Percentiles rank a stretch among this genome's conserved stretches.
These are phyloP conservation scores for Pelargonium cotyledonis DNA, from an alignment of 441 rosid species.

Conservation along the genomic window DNA sequence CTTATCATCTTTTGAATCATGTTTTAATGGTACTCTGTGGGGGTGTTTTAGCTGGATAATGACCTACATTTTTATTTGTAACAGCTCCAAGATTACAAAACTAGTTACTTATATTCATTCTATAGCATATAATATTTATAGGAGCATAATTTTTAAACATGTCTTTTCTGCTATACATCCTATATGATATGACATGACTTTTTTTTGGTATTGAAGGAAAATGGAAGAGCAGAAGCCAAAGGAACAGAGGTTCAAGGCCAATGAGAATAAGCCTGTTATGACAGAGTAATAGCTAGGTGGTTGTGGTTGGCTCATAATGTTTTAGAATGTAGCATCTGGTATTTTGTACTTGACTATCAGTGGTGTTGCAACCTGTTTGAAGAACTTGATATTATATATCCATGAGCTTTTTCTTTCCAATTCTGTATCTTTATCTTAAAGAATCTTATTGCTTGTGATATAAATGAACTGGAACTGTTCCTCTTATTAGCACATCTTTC, in stretches of 20 bases:
- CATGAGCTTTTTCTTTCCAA: too few species aligned
- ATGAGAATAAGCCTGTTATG: conserved; percentile 93
- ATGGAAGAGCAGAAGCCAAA: conserved; percentile 88
- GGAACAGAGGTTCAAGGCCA: conserved; percentile 85
- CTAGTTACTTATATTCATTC: background rate
- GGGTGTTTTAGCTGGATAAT: background rate
- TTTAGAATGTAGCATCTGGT: background rate
- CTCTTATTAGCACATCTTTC: background rate
- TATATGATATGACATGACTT: background rate
- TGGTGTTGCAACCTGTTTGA: background rate
- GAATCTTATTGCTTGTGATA: too few species aligned
- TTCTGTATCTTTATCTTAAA: too few species aligned
- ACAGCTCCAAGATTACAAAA: background rate
- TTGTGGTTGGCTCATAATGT: conserved; percentile 5
- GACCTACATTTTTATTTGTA: background rate
- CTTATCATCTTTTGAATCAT: background rate
- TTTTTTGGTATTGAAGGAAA: conserved; percentile 46
- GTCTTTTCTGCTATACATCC: background rate
- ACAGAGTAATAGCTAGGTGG: conserved; percentile 44
- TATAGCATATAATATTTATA: background rate
- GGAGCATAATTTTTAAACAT: background rate
- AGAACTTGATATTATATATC: too few species aligned
- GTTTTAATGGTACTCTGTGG: background rate
- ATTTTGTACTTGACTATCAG: background rate
- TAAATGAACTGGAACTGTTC: background rate